Evolutionary conservation across 2,329 filamentous ascomycete species (phyloP).

Genomic region (Colletotrichum cuscutae): DNA sequence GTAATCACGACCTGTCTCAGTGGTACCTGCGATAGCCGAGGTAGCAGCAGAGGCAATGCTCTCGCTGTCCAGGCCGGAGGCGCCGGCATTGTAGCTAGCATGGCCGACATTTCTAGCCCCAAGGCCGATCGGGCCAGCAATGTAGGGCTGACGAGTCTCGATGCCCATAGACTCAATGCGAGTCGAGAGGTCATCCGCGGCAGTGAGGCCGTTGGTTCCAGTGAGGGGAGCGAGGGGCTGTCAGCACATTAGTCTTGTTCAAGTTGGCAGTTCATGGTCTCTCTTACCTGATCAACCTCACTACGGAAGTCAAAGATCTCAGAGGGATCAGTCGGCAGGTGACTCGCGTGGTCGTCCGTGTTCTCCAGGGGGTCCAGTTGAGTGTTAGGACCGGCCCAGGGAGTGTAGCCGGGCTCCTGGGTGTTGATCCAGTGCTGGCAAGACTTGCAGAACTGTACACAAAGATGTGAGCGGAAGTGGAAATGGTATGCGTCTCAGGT

Average conservation of each 20-base stretch:
- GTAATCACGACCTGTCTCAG: neutral
- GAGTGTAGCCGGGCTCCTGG: constrained; percentile 44
- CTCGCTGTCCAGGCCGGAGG: neutral
- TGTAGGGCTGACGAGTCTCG: neutral
- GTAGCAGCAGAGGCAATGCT: neutral
- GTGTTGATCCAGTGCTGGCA: constrained; percentile 50
- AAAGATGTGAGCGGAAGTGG: neutral
- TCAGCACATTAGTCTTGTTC: neutral
- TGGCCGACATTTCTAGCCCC: no score
- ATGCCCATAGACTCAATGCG: neutral
- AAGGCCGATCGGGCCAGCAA: no score
- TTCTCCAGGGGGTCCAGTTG: constrained; percentile 16
- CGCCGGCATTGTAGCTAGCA: neutral
- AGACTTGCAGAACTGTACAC: constrained; percentile 44
- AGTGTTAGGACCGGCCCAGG: constrained; percentile 21
- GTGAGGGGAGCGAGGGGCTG: constrained; percentile 30
- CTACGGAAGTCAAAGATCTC: constrained; percentile 19
- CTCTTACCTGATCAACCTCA: constrained; percentile 8
- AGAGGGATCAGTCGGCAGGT: constrained; percentile 17
- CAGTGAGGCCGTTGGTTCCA: constrained; percentile 8
- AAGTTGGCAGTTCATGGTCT: neutral
- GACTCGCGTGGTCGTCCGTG: neutral
- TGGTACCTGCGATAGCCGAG: neutral
- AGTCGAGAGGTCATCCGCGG: neutral
- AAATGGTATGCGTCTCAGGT: neutral